These are phyloP conservation scores for Coniochaeta sp. DNA, from an alignment of 2,329 filamentous ascomycete species.

Conservation along the genomic window DNA sequence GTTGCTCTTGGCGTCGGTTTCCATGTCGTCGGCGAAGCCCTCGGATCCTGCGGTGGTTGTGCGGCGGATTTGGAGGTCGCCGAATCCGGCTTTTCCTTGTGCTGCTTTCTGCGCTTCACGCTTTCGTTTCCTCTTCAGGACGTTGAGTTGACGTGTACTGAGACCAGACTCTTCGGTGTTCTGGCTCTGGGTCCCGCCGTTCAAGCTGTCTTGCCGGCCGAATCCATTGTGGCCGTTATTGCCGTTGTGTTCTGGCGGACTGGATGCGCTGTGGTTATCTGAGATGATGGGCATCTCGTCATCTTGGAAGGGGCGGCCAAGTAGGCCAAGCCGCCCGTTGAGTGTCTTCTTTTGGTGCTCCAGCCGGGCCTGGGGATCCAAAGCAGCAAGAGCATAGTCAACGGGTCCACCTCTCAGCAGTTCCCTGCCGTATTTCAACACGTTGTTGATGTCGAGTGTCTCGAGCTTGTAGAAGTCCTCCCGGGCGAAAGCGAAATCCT, in stretches of 20 bases:
- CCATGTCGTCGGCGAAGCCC: slow-evolving; percentile 52
- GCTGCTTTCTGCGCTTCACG: slow-evolving; percentile 79
- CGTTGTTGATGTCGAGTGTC: slow-evolving; percentile 67
- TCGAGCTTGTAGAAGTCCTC: slow-evolving; percentile 67
- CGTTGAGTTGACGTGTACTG: slow-evolving; percentile 90
- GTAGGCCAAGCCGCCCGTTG: slow-evolving; percentile 70
- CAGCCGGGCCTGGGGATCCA: slow-evolving; percentile 76
- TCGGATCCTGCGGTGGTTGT: slow-evolving; percentile 56
- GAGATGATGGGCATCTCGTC: slow-evolving; percentile 63
- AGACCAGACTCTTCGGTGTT: slow-evolving; percentile 60
- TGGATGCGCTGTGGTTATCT: slow-evolving; percentile 41
- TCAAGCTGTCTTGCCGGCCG: slow-evolving; percentile 20
- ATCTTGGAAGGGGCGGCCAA: slow-evolving; percentile 79
- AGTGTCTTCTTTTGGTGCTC: slow-evolving; percentile 87
- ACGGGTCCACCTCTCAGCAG: slow-evolving; percentile 82
- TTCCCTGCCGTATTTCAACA: slow-evolving; percentile 78
- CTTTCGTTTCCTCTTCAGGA: slow-evolving; percentile 90
- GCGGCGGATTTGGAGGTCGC: slow-evolving; percentile 71
- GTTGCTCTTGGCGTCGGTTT: slow-evolving; percentile 52
- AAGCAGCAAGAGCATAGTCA: slow-evolving; percentile 73
- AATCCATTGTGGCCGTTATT: slow-evolving; percentile 22
- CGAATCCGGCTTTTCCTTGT: slow-evolving; percentile 79
- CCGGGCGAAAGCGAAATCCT: slow-evolving; percentile 36
- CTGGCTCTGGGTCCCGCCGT: slow-evolving; percentile 29
- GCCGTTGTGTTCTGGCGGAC: slow-evolving; percentile 39